Base-by-base conservation (phyloP, 768 basidiomycete species). In the Leccinum fibrillosum region DNA sequence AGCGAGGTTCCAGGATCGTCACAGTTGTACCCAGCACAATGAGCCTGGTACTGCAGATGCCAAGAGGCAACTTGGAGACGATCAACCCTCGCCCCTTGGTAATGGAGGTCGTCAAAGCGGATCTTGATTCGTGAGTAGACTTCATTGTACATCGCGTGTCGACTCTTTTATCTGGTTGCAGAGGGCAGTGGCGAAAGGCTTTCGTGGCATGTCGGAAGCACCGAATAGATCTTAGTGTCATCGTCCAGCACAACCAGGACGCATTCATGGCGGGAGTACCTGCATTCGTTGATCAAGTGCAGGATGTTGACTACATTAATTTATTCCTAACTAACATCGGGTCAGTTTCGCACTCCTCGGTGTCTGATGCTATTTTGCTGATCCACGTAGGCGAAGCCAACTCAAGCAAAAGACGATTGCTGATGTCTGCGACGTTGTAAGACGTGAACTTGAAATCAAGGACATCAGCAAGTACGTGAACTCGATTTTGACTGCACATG, bases 21-120 rank as follows among this genome's bases (percentile, higher is more conserved):
- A 85, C 88, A 0, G 90, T 88, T 12, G 88, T 97, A 1, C 89
- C 94, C 1, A 93, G 88, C 58, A 76, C 85, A 8, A 98, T 95
- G 92, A 86, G 82, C 64, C 73, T 99, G 34, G 90, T 98, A 0
- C 76, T 99, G 10, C 97, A 99, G 74, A 98, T 98, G 96, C 97
- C 96, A 0, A 77, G 97, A 62, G 97, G 97, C 1, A 98, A 98
- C 73, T 69, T 99, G 59, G 97, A 99, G 76, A 98, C 94, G 1
- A 87, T 99, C 54, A 92, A 89, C 65, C 97, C 97, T 3, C 79
- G 97, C 45, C 90, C 95, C 12, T 73, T 99, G 64, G 94, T 98
- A 17, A 85, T 97, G 78, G 82, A 87, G 56, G 87, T 92, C 5
- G 87, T 98, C 1, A 82, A 83, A 52, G 78, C 82, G 53, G 90